Conservation (phyloP, 495 filamentous ascomycete genomes). For the Trichoderma gamsii region DNA sequence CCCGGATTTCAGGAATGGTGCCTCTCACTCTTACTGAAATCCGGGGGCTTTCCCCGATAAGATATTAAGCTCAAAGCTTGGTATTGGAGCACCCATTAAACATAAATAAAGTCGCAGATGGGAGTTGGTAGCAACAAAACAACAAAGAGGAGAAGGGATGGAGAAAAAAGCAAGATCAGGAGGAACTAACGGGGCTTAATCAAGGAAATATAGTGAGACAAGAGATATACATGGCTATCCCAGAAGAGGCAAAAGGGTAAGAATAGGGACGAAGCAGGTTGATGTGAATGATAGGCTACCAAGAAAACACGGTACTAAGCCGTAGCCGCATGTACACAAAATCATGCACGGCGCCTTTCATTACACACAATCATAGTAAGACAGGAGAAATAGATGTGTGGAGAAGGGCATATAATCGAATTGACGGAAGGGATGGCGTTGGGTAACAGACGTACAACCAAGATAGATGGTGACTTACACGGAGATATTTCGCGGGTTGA, state of each 20-base stretch:
- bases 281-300: background rate
- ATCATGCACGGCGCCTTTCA: slow-evolving; percentile 7
- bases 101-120: too few relatives aligned
- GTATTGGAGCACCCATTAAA: too few relatives aligned
- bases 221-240: background rate
- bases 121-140: too few relatives aligned
- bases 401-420: background rate
- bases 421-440: background rate
- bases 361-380: background rate
- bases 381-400: background rate
- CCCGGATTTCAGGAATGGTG: too few relatives aligned
- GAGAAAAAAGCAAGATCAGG: too few relatives aligned
- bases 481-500: background rate
- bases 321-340: background rate
- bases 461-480: background rate
- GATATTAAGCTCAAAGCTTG: too few relatives aligned
- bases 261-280: background rate
- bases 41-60: too few relatives aligned
- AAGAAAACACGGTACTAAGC: background rate
- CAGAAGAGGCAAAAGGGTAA: background rate
- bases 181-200: too few relatives aligned
- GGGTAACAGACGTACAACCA: background rate
- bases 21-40: too few relatives aligned
- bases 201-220: too few relatives aligned
- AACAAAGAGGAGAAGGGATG: too few relatives aligned